Conservation (phyloP, 495 filamentous ascomycete species). For the Trichoderma orchidacearum region DNA sequence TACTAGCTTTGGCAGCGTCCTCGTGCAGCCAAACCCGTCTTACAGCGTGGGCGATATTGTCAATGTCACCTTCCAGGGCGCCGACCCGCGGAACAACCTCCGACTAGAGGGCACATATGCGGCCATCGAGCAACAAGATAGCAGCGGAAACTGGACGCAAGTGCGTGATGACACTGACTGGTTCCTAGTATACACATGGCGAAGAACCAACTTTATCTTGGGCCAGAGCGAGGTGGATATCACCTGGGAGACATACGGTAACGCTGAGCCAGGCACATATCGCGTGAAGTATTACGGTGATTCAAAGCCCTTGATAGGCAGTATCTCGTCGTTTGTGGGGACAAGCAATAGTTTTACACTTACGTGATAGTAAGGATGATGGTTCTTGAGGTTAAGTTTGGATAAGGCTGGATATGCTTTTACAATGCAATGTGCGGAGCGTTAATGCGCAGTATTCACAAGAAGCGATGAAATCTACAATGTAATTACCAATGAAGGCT, state of each 20-base stretch:
- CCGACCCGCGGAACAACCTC: slow-evolving; percentile 85
- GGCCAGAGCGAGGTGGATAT: slow-evolving; percentile 70
- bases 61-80: slow-evolving; percentile 64
- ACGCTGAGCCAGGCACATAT: slow-evolving; percentile 51
- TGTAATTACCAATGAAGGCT: no score
- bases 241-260: slow-evolving; percentile 58
- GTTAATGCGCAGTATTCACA: no score
- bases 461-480: no score
- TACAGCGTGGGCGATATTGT: slow-evolving; percentile 53
- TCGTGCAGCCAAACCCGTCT: slow-evolving; percentile 35
- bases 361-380: slow-evolving; percentile 10
- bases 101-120: slow-evolving; percentile 68
- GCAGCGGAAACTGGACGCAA: slow-evolving; percentile 44
- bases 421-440: no score
- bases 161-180: slow-evolving; percentile 68
- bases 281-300: slow-evolving; percentile 80
- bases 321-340: slow-evolving; percentile 59
- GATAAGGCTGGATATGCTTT: no score
- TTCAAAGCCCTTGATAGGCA: slow-evolving; percentile 52
- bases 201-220: slow-evolving; percentile 52
- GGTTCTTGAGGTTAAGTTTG: no score
- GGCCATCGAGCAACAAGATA: slow-evolving; percentile 53
- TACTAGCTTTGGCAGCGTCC: slow-evolving; percentile 57
- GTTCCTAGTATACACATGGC: slow-evolving; percentile 71
- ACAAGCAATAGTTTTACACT: slow-evolving; percentile 49